phyloP scores from a whole-genome alignment of 2,329 filamentous ascomycete species.

The Sclerotinia nivalis region DNA sequence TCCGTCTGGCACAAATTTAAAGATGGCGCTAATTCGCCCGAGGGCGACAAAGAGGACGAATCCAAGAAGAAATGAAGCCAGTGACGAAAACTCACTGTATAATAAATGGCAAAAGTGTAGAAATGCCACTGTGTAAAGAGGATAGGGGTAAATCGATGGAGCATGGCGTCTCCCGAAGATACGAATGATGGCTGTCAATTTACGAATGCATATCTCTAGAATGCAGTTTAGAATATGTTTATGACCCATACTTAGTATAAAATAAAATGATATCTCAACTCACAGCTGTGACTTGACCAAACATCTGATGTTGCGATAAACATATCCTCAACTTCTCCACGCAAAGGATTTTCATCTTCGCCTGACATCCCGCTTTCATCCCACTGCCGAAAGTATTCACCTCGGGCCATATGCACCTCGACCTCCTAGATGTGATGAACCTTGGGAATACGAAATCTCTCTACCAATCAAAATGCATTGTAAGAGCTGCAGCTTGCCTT shows the following conservation, averaged over 20 bases:
- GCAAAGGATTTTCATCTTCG: background rate
- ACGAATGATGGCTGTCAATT: conserved; percentile 16
- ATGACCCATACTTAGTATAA: conserved; percentile 15
- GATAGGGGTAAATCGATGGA: conserved; percentile 13
- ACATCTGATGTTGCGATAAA: background rate
- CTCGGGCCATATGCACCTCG: conserved; percentile 4
- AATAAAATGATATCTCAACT: conserved; percentile 24
- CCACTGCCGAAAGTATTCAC: background rate
- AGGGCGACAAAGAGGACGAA: conserved; percentile 24
- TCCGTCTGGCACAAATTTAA: conserved; percentile 90
- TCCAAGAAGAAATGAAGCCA: conserved; percentile 21
- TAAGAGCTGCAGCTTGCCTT: too few species aligned
- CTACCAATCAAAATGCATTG: background rate
- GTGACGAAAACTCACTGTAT: conserved; percentile 16
- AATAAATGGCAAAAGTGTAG: conserved; percentile 7
- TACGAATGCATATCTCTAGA: conserved; percentile 1
- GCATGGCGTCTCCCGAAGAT: conserved; percentile 19
- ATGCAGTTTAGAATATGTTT: conserved; percentile 13
- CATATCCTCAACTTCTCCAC: background rate
- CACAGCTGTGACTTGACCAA: conserved; percentile 10
- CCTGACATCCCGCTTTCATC: conserved; percentile 4
- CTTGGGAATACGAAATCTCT: background rate
- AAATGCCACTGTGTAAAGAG: conserved; percentile 17
- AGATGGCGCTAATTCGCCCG: conserved; percentile 49
- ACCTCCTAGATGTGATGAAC: conserved; percentile 6